Evolutionary conservation across 1,139 yeast species (phyloP).

Genomic region (Ogataea hybrid): DNA sequence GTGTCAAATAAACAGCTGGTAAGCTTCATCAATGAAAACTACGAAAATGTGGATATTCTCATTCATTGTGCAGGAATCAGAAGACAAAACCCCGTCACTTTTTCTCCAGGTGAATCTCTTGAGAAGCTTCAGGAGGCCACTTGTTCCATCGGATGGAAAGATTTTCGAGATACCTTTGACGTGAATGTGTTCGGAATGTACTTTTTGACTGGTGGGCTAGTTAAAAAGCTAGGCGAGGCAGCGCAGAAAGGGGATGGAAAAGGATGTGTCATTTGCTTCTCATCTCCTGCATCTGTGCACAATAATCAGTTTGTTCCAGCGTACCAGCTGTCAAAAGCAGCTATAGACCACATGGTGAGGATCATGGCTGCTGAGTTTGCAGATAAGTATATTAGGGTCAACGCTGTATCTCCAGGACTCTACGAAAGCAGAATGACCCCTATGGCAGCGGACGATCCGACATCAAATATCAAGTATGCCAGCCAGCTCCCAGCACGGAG

Average conservation of each 20-base stretch:
- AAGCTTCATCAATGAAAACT: constrained; percentile 17
- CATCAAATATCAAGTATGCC: constrained; percentile 21
- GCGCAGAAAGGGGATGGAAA: constrained; percentile 25
- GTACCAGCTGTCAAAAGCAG: constrained; percentile 23
- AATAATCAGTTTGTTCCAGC: constrained; percentile 26
- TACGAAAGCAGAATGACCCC: constrained; percentile 26
- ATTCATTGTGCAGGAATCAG: constrained; percentile 33
- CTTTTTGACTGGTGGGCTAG: constrained; percentile 23
- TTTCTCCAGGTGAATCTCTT: constrained; percentile 22
- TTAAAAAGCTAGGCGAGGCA: constrained; percentile 22
- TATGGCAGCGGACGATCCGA: constrained; percentile 21
- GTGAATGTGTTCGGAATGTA: constrained; percentile 27
- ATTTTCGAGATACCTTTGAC: constrained; percentile 22
- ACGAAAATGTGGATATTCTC: constrained; percentile 22
- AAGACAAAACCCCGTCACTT: constrained; percentile 19
- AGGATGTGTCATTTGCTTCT: constrained; percentile 24
- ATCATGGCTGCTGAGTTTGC: constrained; percentile 28
- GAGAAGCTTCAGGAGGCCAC: constrained; percentile 22
- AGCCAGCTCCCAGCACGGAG: constrained; percentile 24
- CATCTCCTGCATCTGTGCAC: constrained; percentile 25
- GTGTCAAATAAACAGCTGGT: constrained; percentile 22
- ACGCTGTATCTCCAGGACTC: constrained; percentile 26
- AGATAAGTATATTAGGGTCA: constrained; percentile 24
- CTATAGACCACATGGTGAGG: constrained; percentile 26
- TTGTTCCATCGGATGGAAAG: constrained; percentile 22